Evolutionary conservation across 768 basidiomycete genomes (phyloP), one percentile per base, ranked within the genome.

Genomic region (Tulasnella sp.): DNA sequence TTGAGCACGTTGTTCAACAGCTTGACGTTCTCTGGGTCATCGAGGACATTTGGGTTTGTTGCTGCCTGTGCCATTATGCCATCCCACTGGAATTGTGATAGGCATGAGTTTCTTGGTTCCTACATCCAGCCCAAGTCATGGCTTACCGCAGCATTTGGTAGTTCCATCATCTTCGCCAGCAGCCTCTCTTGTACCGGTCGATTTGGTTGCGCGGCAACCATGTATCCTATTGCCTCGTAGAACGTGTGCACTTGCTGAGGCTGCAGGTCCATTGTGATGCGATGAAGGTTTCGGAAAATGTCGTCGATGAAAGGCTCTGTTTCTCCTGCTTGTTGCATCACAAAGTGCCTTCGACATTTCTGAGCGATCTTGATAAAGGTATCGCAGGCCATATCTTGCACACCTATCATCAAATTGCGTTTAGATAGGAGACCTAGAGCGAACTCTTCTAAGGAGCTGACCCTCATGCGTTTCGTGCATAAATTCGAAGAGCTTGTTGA

Each of bases 391-490:
- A 99, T 99, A 74, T 99, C 96, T 71, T 99, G 96, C 10, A 99
- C 96, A 75, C 93, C 91, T 89, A 65, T 43, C 64, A 29, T 21
- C 10, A 44, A 19, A 12, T 17, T 4, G 11, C 34, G 11, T 42
- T 34, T 7, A 54, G 30, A 38, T 60, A 31, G 11, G 55, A 38
- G 2, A 9, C 7, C 9, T 21, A 12, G 11, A 30, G 21, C 1
- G 2, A 44, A 31, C 17, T 8, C 24, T 44, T 3, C 4, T 9
- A 25, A n/a, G 49, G 22, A 42, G 68, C 75, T 41, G 55, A 85
- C 90, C 92, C 76, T 99, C 96, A 68, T 99, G 94, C 0, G 92
- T 96, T 74, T 99, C 94, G 71, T 99, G 96, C 92, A 98, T 98
- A 71, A 99, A 99, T 70, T 99, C 96, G 72, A 98, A 99, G 5